Evolutionary conservation across 2,329 filamentous ascomycete genomes (phyloP).

Genomic region (Arthrobotrys sphaeroides): DNA sequence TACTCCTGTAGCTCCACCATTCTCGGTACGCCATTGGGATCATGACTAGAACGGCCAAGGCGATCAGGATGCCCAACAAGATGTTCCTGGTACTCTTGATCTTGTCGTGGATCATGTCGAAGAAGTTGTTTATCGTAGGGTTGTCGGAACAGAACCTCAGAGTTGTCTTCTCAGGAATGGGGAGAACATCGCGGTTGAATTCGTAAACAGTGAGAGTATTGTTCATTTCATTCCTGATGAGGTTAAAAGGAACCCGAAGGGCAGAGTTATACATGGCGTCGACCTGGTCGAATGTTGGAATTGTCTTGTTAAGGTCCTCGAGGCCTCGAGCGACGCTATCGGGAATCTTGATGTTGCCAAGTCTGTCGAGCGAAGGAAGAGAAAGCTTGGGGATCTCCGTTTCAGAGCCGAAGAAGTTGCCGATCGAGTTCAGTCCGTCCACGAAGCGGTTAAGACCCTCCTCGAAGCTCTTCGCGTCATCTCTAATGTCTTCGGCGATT

Average conservation of each 20-base stretch:
- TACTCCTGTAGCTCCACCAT: conserved; percentile 77
- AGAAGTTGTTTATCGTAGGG: conserved; percentile 83
- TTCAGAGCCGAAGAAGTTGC: conserved; percentile 65
- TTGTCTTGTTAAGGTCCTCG: conserved; percentile 75
- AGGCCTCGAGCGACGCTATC: conserved; percentile 68
- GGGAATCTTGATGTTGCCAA: conserved; percentile 76
- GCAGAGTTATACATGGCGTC: conserved; percentile 77
- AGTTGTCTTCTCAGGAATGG: conserved; percentile 81
- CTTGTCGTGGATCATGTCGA: conserved; percentile 74
- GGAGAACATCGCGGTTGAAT: conserved; percentile 81
- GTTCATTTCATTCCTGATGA: conserved; percentile 75
- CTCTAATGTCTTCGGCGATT: conserved; percentile 64
- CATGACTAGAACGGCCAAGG: conserved; percentile 77
- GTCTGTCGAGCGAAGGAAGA: conserved; percentile 71
- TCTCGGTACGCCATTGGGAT: conserved; percentile 83
- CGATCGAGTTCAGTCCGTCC: conserved; percentile 68
- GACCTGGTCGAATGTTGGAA: conserved; percentile 85
- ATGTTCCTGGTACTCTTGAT: conserved; percentile 75
- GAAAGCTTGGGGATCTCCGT: conserved; percentile 68
- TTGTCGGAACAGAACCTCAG: conserved; percentile 90
- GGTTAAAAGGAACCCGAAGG: conserved; percentile 80
- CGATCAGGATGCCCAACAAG: conserved; percentile 77
- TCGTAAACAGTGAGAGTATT: conserved; percentile 75
- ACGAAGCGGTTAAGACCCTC: conserved; percentile 66
- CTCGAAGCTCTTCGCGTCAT: conserved; percentile 63